Conservation (phyloP, 306 rosid species). For the Psophocarpus tetragonolobus region DNA sequence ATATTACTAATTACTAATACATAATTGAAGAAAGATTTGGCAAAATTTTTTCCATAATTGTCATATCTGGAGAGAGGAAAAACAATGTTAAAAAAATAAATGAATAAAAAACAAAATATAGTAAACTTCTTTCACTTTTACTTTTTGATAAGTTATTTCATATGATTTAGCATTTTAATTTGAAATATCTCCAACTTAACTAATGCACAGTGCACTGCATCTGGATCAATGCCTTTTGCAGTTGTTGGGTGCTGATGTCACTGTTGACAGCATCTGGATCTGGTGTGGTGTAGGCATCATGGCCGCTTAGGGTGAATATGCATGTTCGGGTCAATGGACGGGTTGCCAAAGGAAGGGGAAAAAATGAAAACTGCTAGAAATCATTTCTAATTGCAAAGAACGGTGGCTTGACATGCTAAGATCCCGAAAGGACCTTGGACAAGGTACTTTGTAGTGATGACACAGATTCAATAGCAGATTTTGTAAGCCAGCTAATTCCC, state of each 20-base stretch:
- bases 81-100: background rate
- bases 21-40: background rate
- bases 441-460: constrained; percentile 71
- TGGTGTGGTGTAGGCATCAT: too few species aligned
- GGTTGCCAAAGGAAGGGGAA: too few species aligned
- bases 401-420: too few species aligned
- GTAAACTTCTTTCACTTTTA: background rate
- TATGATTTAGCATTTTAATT: background rate
- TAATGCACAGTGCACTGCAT: too few species aligned
- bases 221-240: too few species aligned
- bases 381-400: too few species aligned
- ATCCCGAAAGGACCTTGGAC: constrained; percentile 59
- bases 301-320: too few species aligned
- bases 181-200: too few species aligned
- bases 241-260: too few species aligned
- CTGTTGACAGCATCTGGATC: too few species aligned
- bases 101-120: background rate
- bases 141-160: background rate
- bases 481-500: constrained; percentile 93
- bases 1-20: background rate
- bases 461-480: constrained; percentile 81
- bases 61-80: background rate
- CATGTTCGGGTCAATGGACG: too few species aligned
- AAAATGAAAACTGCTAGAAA: too few species aligned
- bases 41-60: background rate